Percentiles rank a stretch among this genome's conserved stretches.
phyloP scores from a whole-genome alignment of 2,329 filamentous ascomycete genomes.

The Calycina herbarum region DNA sequence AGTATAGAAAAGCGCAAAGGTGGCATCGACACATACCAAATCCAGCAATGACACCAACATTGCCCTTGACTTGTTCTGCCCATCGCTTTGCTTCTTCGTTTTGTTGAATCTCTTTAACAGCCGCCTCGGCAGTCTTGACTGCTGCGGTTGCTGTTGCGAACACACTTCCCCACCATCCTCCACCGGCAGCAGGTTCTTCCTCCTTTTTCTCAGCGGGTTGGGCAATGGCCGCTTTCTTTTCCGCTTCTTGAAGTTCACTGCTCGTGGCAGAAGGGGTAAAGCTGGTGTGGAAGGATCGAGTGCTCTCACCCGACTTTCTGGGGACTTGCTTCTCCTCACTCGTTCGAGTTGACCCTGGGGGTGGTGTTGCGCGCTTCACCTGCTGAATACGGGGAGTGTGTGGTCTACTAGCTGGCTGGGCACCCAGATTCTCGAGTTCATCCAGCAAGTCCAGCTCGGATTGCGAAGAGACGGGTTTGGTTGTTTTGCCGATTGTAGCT shows the following conservation, averaged over 20 bases:
- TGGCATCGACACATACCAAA: conserved; percentile 57
- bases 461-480: conserved; percentile 40
- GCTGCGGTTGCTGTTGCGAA: conserved; percentile 74
- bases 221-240: conserved; percentile 51
- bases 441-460: conserved; percentile 62
- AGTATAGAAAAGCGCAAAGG: background rate
- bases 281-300: conserved; percentile 68
- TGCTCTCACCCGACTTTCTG: conserved; percentile 78
- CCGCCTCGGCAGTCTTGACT: conserved; percentile 88
- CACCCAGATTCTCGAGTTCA: conserved; percentile 74
- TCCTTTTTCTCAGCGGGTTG: conserved; percentile 43
- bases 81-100: conserved; percentile 96
- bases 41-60: conserved; percentile 75
- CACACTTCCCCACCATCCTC: conserved; percentile 87
- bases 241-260: conserved; percentile 56
- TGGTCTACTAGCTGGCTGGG: conserved; percentile 69
- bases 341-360: conserved; percentile 51
- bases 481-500: conserved; percentile 31
- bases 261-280: conserved; percentile 69
- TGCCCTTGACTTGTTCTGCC: conserved; percentile 90
- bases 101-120: conserved; percentile 91
- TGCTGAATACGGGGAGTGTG: conserved; percentile 73
- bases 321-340: conserved; percentile 63
- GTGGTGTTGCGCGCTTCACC: conserved; percentile 53
- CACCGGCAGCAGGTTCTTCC: conserved; percentile 46